These are phyloP conservation scores for Auxenochlorella pyrenoidosa DNA, from an alignment of 139 green algal genomes.

Conservation along the genomic window DNA sequence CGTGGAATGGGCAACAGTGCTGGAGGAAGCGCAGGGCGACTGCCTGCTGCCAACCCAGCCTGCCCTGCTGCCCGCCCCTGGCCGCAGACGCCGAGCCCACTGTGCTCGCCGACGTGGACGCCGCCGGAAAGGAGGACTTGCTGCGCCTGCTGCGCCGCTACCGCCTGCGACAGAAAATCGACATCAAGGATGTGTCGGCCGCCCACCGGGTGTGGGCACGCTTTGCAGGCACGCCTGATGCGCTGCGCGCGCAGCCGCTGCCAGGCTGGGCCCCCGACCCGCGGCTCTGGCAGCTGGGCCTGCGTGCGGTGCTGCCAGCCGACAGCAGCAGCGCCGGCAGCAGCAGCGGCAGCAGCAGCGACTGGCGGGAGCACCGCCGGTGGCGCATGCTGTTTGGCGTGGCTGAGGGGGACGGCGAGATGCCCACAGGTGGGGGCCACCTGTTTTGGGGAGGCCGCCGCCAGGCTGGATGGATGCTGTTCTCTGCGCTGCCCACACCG, in stretches of 20 bases:
- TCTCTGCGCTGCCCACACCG: background rate
- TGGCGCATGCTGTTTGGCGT: slow-evolving; percentile 85
- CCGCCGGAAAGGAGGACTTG: slow-evolving; percentile 31
- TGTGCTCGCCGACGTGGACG: slow-evolving; percentile 71
- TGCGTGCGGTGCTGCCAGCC: slow-evolving; percentile 60
- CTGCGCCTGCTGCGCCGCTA: slow-evolving; percentile 59
- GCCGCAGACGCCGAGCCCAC: slow-evolving; percentile 41
- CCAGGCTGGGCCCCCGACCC: slow-evolving; percentile 72
- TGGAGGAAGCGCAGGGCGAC: background rate
- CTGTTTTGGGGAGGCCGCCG: background rate
- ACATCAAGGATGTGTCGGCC: slow-evolving; percentile 68
- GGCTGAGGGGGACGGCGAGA: slow-evolving; percentile 88
- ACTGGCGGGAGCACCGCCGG: slow-evolving; percentile 47
- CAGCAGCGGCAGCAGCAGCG: background rate
- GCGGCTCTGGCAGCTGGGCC: slow-evolving; percentile 67
- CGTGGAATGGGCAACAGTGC: no score
- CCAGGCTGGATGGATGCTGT: background rate
- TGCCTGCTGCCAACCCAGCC: background rate
- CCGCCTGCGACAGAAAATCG: slow-evolving; percentile 76
- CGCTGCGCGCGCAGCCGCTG: background rate
- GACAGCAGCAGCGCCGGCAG: background rate
- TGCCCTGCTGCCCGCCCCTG: background rate
- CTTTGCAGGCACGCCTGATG: slow-evolving; percentile 46
- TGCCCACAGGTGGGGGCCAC: slow-evolving; percentile 62
- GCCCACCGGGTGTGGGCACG: slow-evolving; percentile 59